Evolutionary conservation across 768 basidiomycete genomes (phyloP), one percentile per base, ranked within the genome.

Genomic region (Leccinum uliginosum): DNA sequence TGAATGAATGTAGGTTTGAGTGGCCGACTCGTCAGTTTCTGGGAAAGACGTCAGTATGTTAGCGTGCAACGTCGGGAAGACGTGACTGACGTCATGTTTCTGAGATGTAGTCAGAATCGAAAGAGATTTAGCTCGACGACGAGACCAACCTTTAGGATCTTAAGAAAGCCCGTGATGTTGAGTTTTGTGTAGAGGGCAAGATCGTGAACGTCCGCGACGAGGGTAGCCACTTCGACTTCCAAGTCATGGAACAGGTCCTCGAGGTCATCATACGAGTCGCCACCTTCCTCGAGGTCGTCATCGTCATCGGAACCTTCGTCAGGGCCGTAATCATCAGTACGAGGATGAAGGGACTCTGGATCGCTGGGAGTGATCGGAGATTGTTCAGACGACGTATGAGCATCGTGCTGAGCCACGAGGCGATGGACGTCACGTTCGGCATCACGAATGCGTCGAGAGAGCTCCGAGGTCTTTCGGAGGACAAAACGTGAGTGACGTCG

Each of bases 161-260:
- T 99, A 80, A 98, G 89, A 71, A 99, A 99, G 10, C 97, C 97
- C 1, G 97, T 98, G 66, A 98, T 94, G 71, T 98, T 98, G 54
- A 98, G 83, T 70, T 98, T 98, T 3, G 96, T 95, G 70, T 95
- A 90, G 29, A 98, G 77, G 1, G 94, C 93, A 40, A 95, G 80
- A 71, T 93, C 91, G 63, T 94, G 91, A 11, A 92, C 90, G 62
- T 91, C 89, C 1, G 96, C 96, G 17, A 99, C 96, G 45, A 99
- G 83, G 43, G 84, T 89, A 1, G 95, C 96, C 19, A 98, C 91
- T 67, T 95, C 93, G 67, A 97, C 95, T 73, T 98, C 93, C 19
- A 98, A 76, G 15, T 79, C 80, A 59, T 88, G 85, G 71, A 97
- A 99, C 21, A 86, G 80, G 50, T 91, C 91, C 66, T 97, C 94